These are phyloP conservation scores for Saposhnikovia divaricata DNA, from an alignment of 129 eudicot genomes.

Conservation along the genomic window DNA sequence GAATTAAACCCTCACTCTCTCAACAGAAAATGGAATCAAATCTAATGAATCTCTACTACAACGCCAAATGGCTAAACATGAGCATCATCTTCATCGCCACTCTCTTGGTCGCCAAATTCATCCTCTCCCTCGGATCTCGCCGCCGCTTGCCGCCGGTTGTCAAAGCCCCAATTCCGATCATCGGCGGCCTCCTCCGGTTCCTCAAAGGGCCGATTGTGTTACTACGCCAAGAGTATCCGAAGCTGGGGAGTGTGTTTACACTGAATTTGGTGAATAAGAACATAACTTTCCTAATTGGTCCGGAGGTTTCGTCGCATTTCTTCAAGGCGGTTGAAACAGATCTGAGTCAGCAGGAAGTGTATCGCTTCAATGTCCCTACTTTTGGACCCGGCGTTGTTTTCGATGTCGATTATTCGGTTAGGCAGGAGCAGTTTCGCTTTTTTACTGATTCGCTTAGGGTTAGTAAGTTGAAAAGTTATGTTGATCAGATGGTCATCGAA, in stretches of 20 bases:
- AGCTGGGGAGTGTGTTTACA: constrained; percentile 84
- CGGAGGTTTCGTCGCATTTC: constrained; percentile 92
- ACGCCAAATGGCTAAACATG: constrained; percentile 25
- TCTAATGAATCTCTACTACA: background rate
- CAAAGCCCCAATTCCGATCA: constrained; percentile 49
- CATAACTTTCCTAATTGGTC: constrained; percentile 81
- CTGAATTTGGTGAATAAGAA: constrained; percentile 58
- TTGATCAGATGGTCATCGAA: constrained; percentile 82
- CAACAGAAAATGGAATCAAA: constrained; percentile 3
- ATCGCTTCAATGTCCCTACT: constrained; percentile 91
- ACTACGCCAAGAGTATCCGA: constrained; percentile 71
- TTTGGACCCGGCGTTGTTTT: constrained; percentile 97
- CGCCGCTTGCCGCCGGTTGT: constrained; percentile 71
- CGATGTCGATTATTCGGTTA: constrained; percentile 75
- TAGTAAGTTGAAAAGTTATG: constrained; percentile 65
- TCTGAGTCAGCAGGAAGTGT: constrained; percentile 95
- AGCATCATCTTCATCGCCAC: constrained; percentile 61
- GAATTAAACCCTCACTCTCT: background rate
- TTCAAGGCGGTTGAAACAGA: constrained; percentile 87
- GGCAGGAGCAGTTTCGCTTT: constrained; percentile 93
- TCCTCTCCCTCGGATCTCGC: constrained; percentile 47
- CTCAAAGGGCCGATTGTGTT: constrained; percentile 69
- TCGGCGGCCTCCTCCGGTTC: constrained; percentile 76
- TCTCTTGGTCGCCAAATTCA: constrained; percentile 48
- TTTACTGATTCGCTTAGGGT: constrained; percentile 88